Percentiles rank a stretch among this genome's conserved stretches.
Evolutionary conservation across 2,329 filamentous ascomycete genomes (phyloP).

Genomic region (Cadophora sp.): DNA sequence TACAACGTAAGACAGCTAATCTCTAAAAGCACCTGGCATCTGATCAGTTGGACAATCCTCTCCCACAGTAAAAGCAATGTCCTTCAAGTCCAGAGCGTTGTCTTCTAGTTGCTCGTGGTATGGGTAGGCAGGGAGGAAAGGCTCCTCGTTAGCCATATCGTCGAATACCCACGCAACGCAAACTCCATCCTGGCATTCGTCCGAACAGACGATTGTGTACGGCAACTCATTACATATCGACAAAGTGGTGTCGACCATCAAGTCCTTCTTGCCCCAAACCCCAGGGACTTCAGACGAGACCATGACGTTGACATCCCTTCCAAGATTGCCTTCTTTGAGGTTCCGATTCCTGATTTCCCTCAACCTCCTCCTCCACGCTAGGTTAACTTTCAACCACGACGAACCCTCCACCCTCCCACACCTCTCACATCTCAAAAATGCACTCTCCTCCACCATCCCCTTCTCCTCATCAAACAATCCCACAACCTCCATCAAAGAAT

Average conservation of each 20-base stretch:
- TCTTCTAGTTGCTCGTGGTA: not conserved
- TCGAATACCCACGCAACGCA: constrained; percentile 26
- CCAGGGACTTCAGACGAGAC: not conserved
- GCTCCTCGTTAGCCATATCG: not conserved
- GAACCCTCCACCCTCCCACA: constrained; percentile 8
- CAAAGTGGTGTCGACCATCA: not conserved
- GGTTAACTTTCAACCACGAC: constrained; percentile 6
- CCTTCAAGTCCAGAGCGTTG: too few relatives aligned
- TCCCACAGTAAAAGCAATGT: too few relatives aligned
- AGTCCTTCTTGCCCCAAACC: not conserved
- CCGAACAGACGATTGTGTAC: constrained; percentile 23
- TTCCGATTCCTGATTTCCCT: constrained; percentile 6
- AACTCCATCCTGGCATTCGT: constrained; percentile 20
- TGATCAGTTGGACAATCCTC: not conserved
- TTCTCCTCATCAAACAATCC: not conserved
- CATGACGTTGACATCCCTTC: not conserved
- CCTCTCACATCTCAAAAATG: constrained; percentile 13
- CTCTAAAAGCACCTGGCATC: constrained; percentile 23
- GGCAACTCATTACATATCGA: not conserved
- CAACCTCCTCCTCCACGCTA: constrained; percentile 22
- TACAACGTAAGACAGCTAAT: not conserved
- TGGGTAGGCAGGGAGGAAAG: constrained; percentile 9
- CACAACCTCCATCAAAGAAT: constrained; percentile 6
- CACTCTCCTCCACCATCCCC: not conserved
- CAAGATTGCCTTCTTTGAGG: not conserved